Conservation (phyloP, 768 basidiomycete genomes). For the Leccinum ochraceum region DNA sequence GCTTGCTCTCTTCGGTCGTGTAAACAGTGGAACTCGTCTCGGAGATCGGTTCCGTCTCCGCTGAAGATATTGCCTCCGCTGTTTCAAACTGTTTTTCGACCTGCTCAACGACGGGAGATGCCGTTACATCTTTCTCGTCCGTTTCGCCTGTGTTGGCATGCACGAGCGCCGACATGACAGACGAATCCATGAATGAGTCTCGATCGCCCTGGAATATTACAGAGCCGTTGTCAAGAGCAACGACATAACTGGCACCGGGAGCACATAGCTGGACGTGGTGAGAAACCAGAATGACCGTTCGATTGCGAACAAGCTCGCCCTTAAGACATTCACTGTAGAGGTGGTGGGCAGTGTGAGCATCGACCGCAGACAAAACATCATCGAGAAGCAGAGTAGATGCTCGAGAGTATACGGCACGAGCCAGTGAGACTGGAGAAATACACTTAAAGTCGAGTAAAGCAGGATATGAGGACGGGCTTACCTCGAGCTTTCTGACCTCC, state of each 20-base stretch:
- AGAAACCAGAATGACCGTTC: slow-evolving; percentile 88
- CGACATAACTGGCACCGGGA: slow-evolving; percentile 77
- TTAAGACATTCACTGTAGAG: slow-evolving; percentile 77
- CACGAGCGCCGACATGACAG: slow-evolving; percentile 63
- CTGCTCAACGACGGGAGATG: slow-evolving; percentile 12
- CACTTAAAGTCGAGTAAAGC: neutral
- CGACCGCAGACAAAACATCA: slow-evolving; percentile 76
- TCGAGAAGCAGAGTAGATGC: slow-evolving; percentile 82
- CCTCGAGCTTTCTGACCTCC: slow-evolving; percentile 72
- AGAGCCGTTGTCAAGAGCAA: slow-evolving; percentile 72
- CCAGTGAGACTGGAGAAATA: slow-evolving; percentile 54
- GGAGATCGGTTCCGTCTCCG: slow-evolving; percentile 28
- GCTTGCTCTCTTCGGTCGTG: slow-evolving; percentile 35
- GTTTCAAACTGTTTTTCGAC: slow-evolving; percentile 6
- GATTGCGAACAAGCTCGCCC: slow-evolving; percentile 73
- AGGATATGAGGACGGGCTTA: slow-evolving; percentile 23
- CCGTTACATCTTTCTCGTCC: slow-evolving; percentile 43
- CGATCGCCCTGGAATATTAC: slow-evolving; percentile 70
- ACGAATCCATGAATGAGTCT: slow-evolving; percentile 65
- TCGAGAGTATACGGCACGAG: slow-evolving; percentile 88
- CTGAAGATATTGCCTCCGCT: slow-evolving; percentile 24
- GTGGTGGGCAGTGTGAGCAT: slow-evolving; percentile 83
- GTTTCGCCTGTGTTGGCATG: slow-evolving; percentile 49
- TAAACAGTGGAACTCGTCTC: slow-evolving; percentile 49
- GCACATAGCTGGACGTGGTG: slow-evolving; percentile 92